These are phyloP conservation scores for Colletotrichum trifolii DNA, from an alignment of 2,329 filamentous ascomycete species.

Conservation along the genomic window DNA sequence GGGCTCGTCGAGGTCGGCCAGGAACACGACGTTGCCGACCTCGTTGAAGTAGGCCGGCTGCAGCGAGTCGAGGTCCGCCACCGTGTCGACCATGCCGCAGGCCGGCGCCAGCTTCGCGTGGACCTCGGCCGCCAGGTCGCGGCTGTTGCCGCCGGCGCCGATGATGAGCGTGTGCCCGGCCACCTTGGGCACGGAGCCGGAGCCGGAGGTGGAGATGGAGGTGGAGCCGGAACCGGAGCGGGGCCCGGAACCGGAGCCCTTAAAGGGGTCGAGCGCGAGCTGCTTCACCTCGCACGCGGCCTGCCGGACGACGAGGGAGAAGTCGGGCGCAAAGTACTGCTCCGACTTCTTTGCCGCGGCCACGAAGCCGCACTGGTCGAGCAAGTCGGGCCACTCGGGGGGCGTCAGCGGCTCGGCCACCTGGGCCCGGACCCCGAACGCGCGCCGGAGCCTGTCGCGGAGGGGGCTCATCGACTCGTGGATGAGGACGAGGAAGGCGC, in stretches of 20 bases:
- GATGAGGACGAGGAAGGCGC: slow-evolving; percentile 45
- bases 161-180: slow-evolving; percentile 47
- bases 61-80: slow-evolving; percentile 42
- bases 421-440: slow-evolving; percentile 8
- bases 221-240: no score
- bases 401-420: slow-evolving; percentile 38
- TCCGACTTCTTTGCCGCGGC: slow-evolving; percentile 45
- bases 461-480: slow-evolving; percentile 39
- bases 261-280: slow-evolving; percentile 35
- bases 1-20: slow-evolving; percentile 37
- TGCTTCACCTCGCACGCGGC: slow-evolving; percentile 41
- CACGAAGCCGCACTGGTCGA: slow-evolving; percentile 48
- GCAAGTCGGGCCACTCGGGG: slow-evolving; percentile 47
- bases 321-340: slow-evolving; percentile 47
- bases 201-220: no score
- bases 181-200: slow-evolving; percentile 7
- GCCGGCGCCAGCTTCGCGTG: slow-evolving; percentile 36
- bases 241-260: not conserved
- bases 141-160: slow-evolving; percentile 39
- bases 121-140: slow-evolving; percentile 39
- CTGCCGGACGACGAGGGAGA: slow-evolving; percentile 52
- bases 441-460: slow-evolving; percentile 38
- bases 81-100: slow-evolving; percentile 39
- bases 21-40: slow-evolving; percentile 34
- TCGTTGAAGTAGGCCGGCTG: slow-evolving; percentile 31